Conservation (phyloP, 2,329 filamentous ascomycete genomes). For the Plenodomus tracheiphilus region DNA sequence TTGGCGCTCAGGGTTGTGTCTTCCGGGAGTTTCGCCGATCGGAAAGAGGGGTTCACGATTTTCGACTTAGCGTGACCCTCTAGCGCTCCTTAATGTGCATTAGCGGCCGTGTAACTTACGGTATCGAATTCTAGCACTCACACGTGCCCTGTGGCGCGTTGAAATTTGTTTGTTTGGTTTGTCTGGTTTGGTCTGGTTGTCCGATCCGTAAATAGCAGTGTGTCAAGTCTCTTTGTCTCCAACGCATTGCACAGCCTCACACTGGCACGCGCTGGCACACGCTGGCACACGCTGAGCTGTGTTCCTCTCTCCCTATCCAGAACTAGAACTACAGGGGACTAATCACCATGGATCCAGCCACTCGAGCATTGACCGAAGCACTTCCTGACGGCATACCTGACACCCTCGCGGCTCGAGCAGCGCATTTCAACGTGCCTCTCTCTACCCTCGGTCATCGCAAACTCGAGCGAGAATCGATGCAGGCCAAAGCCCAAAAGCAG, state of each 20-base stretch:
- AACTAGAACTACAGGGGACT: neutral
- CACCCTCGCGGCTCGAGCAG: conserved; percentile 14
- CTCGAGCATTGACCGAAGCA: conserved; percentile 7
- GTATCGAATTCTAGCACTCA: too few species aligned
- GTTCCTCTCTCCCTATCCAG: neutral
- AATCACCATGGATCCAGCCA: conserved; percentile 9
- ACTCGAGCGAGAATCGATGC: conserved; percentile 24
- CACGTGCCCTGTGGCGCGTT: too few species aligned
- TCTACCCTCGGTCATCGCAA: conserved; percentile 16
- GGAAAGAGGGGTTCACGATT: too few species aligned
- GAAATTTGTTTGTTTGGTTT: too few species aligned
- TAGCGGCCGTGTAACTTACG: too few species aligned
- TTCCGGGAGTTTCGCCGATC: too few species aligned
- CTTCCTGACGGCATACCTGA: conserved; percentile 7
- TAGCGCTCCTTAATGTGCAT: too few species aligned
- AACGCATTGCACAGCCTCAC: neutral
- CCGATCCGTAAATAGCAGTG: neutral
- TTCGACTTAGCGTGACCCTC: too few species aligned
- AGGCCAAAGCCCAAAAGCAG: conserved; percentile 32
- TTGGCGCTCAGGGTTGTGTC: too few species aligned
- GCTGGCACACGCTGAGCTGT: neutral
- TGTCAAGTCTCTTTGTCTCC: neutral
- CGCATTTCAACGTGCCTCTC: conserved; percentile 17
- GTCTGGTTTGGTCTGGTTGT: conserved; percentile 1
- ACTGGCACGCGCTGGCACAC: neutral